Evolutionary conservation across 2,329 filamentous ascomycete species (phyloP).

Genomic region (Aspergillus melleus): DNA sequence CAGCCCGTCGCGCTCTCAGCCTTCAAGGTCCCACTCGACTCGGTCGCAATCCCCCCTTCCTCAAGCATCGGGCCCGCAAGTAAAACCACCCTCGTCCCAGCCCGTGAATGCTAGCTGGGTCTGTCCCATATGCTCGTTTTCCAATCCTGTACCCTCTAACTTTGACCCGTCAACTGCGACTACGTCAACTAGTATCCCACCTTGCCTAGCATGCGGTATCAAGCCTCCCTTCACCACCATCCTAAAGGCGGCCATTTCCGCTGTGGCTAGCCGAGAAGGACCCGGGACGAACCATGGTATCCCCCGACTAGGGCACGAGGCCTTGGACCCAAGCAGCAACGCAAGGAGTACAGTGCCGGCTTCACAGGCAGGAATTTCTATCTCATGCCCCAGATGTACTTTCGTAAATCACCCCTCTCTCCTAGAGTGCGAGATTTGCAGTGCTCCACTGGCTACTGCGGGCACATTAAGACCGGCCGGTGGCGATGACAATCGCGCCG

Average conservation of each 20-base stretch:
- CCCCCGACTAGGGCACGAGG: conserved; percentile 4
- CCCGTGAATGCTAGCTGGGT: conserved; percentile 76
- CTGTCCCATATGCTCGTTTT: conserved; percentile 93
- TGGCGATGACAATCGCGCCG: conserved; percentile 50
- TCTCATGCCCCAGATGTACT: conserved; percentile 79
- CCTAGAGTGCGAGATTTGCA: conserved; percentile 85
- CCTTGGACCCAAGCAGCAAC: conserved; percentile 6
- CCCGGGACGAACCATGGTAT: conserved; percentile 13
- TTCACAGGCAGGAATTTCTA: conserved; percentile 18
- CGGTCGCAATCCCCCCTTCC: conserved; percentile 33
- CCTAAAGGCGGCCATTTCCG: conserved; percentile 81
- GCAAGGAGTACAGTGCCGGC: neutral
- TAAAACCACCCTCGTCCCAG: conserved; percentile 37
- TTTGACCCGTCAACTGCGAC: conserved; percentile 84
- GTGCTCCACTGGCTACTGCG: conserved; percentile 67
- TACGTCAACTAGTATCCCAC: conserved; percentile 74
- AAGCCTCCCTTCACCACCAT: conserved; percentile 81
- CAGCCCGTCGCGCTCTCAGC: conserved; percentile 26
- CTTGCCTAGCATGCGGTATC: conserved; percentile 91
- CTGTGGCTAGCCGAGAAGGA: conserved; percentile 55
- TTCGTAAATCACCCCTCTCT: conserved; percentile 91
- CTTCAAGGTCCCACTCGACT: conserved; percentile 34
- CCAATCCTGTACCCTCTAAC: conserved; percentile 88
- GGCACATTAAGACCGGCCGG: conserved; percentile 41
- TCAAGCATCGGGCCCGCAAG: conserved; percentile 31